phyloP scores from a whole-genome alignment of 1,284 basidiomycete genomes.

The Melanopsichium pennsylvanicum region DNA sequence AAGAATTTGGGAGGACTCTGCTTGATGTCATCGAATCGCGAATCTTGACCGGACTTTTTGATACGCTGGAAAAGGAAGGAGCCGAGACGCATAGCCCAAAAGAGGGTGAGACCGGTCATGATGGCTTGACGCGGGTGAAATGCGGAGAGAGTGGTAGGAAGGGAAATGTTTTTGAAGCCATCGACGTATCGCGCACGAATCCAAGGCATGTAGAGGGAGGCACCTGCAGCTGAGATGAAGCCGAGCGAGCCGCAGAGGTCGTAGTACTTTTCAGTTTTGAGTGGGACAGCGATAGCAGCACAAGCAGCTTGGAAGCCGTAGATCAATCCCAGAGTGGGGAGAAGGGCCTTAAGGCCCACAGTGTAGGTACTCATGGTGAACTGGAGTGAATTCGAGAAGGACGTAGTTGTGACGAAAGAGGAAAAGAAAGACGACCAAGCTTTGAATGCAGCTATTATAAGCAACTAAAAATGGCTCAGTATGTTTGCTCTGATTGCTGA shows the following conservation, averaged over 20 bases:
- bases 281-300: conserved; percentile 40
- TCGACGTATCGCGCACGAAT: conserved; percentile 38
- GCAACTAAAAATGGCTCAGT: background rate
- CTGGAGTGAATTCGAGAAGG: background rate
- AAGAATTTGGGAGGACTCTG: conserved; percentile 73
- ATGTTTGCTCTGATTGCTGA: background rate
- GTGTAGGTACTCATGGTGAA: conserved; percentile 41
- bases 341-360: conserved; percentile 44
- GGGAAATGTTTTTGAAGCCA: conserved; percentile 35
- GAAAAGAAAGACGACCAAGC: background rate
- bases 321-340: conserved; percentile 53
- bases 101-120: conserved; percentile 70
- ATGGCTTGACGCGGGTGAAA: conserved; percentile 75
- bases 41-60: conserved; percentile 71
- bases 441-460: too few species aligned
- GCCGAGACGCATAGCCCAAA: conserved; percentile 76
- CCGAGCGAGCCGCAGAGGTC: conserved; percentile 71
- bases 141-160: conserved; percentile 61
- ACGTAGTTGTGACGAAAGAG: background rate
- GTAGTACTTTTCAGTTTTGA: conserved; percentile 59
- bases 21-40: conserved; percentile 77
- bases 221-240: conserved; percentile 74
- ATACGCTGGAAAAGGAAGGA: conserved; percentile 73
- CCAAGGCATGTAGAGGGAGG: conserved; percentile 72
- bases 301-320: conserved; percentile 55